Evolutionary conservation across 805 yeast species (phyloP), one percentile per base, ranked within the genome.

Genomic region (Candida sakaeoensis): DNA sequence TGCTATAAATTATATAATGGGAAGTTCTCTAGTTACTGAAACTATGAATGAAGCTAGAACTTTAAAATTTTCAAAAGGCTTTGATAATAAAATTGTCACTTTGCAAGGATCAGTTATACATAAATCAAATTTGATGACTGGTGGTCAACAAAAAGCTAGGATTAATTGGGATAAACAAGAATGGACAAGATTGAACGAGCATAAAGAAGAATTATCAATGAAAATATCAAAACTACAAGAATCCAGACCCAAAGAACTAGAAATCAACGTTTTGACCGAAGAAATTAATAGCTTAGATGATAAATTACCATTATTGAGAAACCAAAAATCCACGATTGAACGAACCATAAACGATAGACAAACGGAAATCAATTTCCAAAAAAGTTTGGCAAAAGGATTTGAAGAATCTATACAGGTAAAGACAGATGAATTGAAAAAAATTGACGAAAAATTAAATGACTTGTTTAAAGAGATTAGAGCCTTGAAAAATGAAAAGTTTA

Each of bases 111-210:
- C 91, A 0, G 68, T 89, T 22, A 85, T 93, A 34, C 88, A 87
- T 54, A 80, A 79, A 52, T 81, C 91, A 4, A 96, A 96, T 5
- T 69, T 89, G 26, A 87, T 93, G 95, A 84, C 97, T 7, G 97
- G 97, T 57, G 97, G 97, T 48, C 64, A 70, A 21, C 70, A 78
- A 5, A 68, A 69, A 19, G 16, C 33, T 36, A 54, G 49, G 15
- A 46, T 64, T 41, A 72, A 76, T 46, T 87, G 95, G 95, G 88
- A 81, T 56, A 87, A 83, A 52, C 73, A 76, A 31, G 85, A 82
- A 49, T 74, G 76, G 48, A 74, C 72, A 37, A 64, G 70, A 16
- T 65, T 89, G 47, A 72, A 64, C 41, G 68, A 62, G 18, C 52
- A 68, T 30, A 79, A 79, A 42, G 79, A 77, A 27, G 69, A 72